Percentiles rank a stretch among this genome's conserved stretches.
These are phyloP conservation scores for Arthroderma sp. DNA, from an alignment of 2,329 filamentous ascomycete genomes.

Conservation along the genomic window DNA sequence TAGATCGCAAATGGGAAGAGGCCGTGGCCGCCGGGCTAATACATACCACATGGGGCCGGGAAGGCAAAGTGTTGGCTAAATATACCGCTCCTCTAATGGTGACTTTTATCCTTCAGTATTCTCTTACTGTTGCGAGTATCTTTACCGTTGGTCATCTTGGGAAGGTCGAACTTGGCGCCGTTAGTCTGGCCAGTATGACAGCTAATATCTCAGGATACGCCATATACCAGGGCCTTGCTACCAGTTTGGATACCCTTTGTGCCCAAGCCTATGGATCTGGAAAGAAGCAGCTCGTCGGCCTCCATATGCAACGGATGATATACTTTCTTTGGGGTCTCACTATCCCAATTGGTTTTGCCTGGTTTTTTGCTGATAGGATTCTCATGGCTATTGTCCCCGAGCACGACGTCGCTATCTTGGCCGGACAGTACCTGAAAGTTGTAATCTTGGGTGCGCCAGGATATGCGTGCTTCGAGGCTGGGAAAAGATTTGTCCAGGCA, in stretches of 20 bases:
- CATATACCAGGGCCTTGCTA: conserved; percentile 73
- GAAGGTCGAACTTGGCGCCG: conserved; percentile 54
- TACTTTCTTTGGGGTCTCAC: conserved; percentile 61
- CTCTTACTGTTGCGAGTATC: conserved; percentile 67
- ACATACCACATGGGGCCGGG: conserved; percentile 80
- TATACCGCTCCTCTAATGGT: conserved; percentile 60
- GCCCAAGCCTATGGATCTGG: conserved; percentile 89
- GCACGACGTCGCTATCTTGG: conserved; percentile 54
- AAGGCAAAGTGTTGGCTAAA: conserved; percentile 63
- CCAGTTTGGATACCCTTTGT: conserved; percentile 82
- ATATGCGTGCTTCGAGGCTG: conserved; percentile 61
- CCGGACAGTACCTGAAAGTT: conserved; percentile 60
- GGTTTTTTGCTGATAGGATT: conserved; percentile 55
- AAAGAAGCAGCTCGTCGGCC: conserved; percentile 72
- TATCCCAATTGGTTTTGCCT: conserved; percentile 58
- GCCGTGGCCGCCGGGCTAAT: conserved; percentile 71
- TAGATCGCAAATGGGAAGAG: conserved; percentile 70
- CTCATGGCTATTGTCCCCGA: conserved; percentile 58
- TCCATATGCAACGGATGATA: conserved; percentile 71
- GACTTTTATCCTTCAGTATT: conserved; percentile 71
- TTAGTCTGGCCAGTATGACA: conserved; percentile 62
- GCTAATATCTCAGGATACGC: conserved; percentile 67
- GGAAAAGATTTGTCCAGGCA: conserved; percentile 78
- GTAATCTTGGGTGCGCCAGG: conserved; percentile 59
- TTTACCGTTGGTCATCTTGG: conserved; percentile 67